Evolutionary conservation across 192 early-diverging fungal species (phyloP), one percentile per base, ranked within the genome.

Genomic region (Umbelopsis isabellina): DNA sequence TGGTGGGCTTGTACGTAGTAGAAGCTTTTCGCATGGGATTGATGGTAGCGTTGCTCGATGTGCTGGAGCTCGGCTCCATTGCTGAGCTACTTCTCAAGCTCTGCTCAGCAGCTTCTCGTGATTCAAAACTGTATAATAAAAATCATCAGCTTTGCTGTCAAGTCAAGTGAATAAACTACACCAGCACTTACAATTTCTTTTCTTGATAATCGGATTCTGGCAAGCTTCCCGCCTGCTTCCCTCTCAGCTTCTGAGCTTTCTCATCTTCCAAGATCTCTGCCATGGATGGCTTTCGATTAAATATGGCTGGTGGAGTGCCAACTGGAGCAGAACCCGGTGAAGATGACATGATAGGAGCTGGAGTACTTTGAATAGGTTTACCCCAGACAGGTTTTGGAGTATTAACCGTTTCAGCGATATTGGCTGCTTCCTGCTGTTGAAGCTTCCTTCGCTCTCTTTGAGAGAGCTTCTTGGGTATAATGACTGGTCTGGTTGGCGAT

Each of bases 361-460:
- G 21, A 20, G 22, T 21, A 25, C 46, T 33, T 46, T 61, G 55
- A 35, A 61, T 18, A 61, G 69, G 23, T 49, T 73, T 78, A n/a
- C 76, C 76, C 76, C 76, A 78, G 6, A 74, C 76, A 20, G 76
- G 20, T 49, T 75, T 74, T 11, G 64, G 70, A 5, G 49, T 41
- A 67, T 70, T 41, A 35, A 71, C 21, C 45, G 49, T 12, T 33
- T 27, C 30, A 35, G 67, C 22, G 44, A 22, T 49, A 47, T 41
- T 35, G 0, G 66, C 16, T 50, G 41, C n/a, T 64, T 70, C 55
- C 65, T 79, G 66, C 15, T 71, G 73, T 49, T 52, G 67, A 49
- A 48, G 37, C 49, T 44, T 75, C 51, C 23, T 73, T 33, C 53
- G 66, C 66, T 75, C 78, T 52, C 68, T 72, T 51, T 75, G 72